These are phyloP conservation scores for Talaromyces verruculosus DNA, from an alignment of 2,329 filamentous ascomycete species.

Conservation along the genomic window DNA sequence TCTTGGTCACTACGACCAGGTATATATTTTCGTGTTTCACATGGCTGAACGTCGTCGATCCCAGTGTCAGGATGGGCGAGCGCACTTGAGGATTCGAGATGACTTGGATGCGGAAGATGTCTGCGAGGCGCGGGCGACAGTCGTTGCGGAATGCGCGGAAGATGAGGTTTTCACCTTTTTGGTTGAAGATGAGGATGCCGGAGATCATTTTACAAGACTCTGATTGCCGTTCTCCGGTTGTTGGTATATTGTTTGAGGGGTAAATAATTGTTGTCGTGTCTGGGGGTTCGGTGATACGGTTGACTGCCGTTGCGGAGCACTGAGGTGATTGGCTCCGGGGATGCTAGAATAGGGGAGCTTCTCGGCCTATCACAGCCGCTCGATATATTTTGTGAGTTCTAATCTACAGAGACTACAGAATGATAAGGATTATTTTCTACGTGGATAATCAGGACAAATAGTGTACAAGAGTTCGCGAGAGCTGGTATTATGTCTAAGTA, in stretches of 20 bases:
- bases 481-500: constrained; percentile 6
- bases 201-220: constrained; percentile 70
- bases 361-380: constrained; percentile 1
- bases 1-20: constrained; percentile 94
- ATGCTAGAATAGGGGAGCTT: constrained; percentile 12
- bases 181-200: constrained; percentile 96
- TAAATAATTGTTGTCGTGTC: constrained; percentile 2
- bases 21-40: constrained; percentile 99
- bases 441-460: not conserved
- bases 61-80: constrained; percentile 93
- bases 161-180: constrained; percentile 99
- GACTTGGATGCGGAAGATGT: constrained; percentile 99
- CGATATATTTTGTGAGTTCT: not conserved
- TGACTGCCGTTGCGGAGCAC: not conserved
- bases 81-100: constrained; percentile 98
- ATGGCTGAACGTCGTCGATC: constrained; percentile 98
- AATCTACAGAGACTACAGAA: not conserved
- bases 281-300: constrained; percentile 1
- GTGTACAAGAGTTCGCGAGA: not conserved
- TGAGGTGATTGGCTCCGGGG: constrained; percentile 13
- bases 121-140: constrained; percentile 92
- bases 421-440: not conserved
- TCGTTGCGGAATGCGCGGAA: constrained; percentile 98
- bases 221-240: constrained; percentile 2
- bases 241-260: constrained; percentile 7